Evolutionary conservation across 305 asterid genomes (phyloP).

Genomic region (Nicotiana rustica): DNA sequence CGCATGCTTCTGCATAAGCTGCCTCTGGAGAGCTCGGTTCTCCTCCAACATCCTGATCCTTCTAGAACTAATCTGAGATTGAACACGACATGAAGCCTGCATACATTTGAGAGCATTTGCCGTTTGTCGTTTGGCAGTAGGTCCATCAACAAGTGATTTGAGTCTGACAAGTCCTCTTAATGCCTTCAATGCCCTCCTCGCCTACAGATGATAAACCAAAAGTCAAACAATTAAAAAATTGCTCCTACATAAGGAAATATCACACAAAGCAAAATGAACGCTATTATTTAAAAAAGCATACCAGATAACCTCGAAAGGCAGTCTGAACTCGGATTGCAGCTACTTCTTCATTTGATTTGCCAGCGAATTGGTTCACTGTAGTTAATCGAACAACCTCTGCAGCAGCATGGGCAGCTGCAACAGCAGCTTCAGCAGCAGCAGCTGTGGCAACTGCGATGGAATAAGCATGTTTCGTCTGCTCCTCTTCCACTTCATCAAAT

Average conservation of each 20-base stretch:
- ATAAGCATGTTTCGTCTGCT: constrained; percentile 67
- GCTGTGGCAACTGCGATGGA: constrained; percentile 78
- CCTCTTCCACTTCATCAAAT: constrained; percentile 64
- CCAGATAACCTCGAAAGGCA: constrained; percentile 93
- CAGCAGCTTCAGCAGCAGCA: constrained; percentile 75
- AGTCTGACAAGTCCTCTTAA: constrained; percentile 94
- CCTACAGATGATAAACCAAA: constrained; percentile 23
- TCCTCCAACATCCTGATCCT: constrained; percentile 67
- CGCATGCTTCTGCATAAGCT: constrained; percentile 76
- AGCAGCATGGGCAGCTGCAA: constrained; percentile 70
- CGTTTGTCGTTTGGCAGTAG: constrained; percentile 85
- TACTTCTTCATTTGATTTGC: constrained; percentile 79
- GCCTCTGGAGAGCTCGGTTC: constrained; percentile 76
- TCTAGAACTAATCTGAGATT: constrained; percentile 71
- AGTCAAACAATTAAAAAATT: neutral
- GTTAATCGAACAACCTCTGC: constrained; percentile 65
- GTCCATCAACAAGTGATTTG: constrained; percentile 86
- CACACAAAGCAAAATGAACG: neutral
- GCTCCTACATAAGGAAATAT: neutral
- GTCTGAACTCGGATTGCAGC: constrained; percentile 89
- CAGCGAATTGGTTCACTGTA: constrained; percentile 57
- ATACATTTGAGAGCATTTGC: constrained; percentile 84
- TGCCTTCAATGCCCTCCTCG: constrained; percentile 84
- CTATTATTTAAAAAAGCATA: constrained; percentile 33
- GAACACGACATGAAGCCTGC: constrained; percentile 88